Conservation (phyloP, 352 stramenopile genomes). For the Pythium monospermum region DNA sequence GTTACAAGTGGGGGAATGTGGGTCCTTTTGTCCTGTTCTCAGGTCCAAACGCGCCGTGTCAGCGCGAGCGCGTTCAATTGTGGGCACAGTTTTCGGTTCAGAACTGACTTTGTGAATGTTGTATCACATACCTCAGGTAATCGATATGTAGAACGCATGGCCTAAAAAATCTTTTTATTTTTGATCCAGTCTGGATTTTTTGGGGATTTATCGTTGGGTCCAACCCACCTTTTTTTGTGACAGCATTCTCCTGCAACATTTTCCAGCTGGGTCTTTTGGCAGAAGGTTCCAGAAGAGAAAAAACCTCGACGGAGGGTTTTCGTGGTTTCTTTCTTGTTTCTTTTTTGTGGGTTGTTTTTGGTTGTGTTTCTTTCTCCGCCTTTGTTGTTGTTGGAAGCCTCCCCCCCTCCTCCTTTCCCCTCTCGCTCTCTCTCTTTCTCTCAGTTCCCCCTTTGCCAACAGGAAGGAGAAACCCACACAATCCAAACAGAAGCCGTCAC, state of each 20-base stretch:
- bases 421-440: constrained; percentile 13
- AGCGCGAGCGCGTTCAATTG: no score
- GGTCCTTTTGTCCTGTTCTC: no score
- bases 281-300: constrained; percentile 27
- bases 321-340: constrained; percentile 22
- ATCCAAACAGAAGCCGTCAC: neutral
- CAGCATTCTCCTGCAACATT: neutral
- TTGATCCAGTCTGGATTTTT: neutral
- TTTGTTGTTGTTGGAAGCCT: constrained; percentile 3
- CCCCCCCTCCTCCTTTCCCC: constrained; percentile 3
- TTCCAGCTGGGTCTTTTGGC: no score
- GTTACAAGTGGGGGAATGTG: no score
- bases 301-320: constrained; percentile 17
- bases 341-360: neutral
- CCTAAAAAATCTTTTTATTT: neutral
- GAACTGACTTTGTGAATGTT: constrained; percentile 23
- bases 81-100: neutral
- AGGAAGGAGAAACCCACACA: constrained; percentile 22
- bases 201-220: neutral
- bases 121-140: constrained; percentile 22
- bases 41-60: no score
- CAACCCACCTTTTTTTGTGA: constrained; percentile 12
- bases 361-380: neutral
- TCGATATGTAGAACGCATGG: no score
- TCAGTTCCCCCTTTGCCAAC: constrained; percentile 22